Evolutionary conservation across 2,329 filamentous ascomycete species (phyloP), one percentile per base, ranked within the genome.

Genomic region (Didymella glomerata): DNA sequence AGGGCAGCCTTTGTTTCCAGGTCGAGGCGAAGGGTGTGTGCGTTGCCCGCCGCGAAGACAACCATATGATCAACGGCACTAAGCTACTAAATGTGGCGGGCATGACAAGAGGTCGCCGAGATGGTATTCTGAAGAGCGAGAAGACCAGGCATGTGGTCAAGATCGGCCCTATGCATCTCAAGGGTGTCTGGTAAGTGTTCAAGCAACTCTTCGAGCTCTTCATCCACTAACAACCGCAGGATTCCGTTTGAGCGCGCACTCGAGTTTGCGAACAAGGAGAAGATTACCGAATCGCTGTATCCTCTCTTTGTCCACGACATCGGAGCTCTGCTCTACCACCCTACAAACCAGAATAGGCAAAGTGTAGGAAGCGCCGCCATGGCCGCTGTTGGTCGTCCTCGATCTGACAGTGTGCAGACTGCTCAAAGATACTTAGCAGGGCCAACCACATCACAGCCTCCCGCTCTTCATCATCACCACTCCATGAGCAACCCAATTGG

Each of bases 191-290:
- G 73, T 75, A 60, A 60, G 72, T 47, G 7, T 16, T 28, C 14
- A 2, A 10, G 11, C 18, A 3, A 14, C 14, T 28, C 22, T n/a
- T 6, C 13, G 16, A 1, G 30, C 28, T 18, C 2, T 25, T 5
- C 6, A 14, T 56, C 14, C 61, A 24, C 60, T 70, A 50, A 71
- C 54, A 24, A 8, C 6, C 10, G 18, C 68, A 97, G 93, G 93
- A 99, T 99, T 72, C 95, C 95, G 2, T 98, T 96, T 71, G 95
- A 98, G 69, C 90, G 95, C 66, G 95, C 95, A n/a, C 82, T 99
- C 53, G 95, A 98, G 71, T 98, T 99, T 76, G 95, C 95, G 66
- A 99, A 99, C 82, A 98, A 97, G 84, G 95, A 99, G 79, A 98
- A 98, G 81, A 99, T 98, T 65, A 98, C 95, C 0, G 94, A 98